Evolutionary conservation across 2,329 filamentous ascomycete genomes (phyloP).

Genomic region (Penicillium aurantiogriseum): DNA sequence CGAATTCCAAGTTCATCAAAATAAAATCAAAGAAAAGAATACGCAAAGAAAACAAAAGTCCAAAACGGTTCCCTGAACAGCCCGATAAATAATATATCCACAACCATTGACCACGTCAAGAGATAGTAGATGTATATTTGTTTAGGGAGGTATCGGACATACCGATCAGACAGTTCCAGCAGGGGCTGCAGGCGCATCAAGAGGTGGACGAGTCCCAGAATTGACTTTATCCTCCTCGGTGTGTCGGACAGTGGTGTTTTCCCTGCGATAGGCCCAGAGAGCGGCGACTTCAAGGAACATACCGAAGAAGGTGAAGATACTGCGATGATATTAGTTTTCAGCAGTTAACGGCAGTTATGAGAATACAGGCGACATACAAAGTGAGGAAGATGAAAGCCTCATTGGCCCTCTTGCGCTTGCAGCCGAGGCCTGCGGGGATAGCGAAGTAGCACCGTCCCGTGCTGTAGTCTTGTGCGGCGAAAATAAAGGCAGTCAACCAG

Average conservation of each 20-base stretch:
- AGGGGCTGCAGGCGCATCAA: conserved; percentile 20
- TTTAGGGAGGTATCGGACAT: neutral
- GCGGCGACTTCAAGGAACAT: conserved; percentile 39
- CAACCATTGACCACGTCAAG: neutral
- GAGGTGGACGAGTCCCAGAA: conserved; percentile 14
- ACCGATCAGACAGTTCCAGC: conserved; percentile 13
- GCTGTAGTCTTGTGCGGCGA: conserved; percentile 48
- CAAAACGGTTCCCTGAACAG: neutral
- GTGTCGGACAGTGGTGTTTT: conserved; percentile 13
- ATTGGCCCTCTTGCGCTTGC: conserved; percentile 41
- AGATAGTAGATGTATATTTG: neutral
- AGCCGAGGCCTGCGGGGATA: conserved; percentile 35
- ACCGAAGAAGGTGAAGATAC: conserved; percentile 44
- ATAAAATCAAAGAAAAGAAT: neutral
- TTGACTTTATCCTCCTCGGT: conserved; percentile 27
- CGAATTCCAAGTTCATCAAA: neutral
- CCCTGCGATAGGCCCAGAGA: conserved; percentile 36
- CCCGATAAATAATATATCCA: neutral
- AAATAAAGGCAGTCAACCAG: conserved; percentile 51
- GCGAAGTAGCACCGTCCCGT: conserved; percentile 30
- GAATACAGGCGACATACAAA: conserved; percentile 37
- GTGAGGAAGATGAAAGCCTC: conserved; percentile 48
- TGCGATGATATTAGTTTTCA: conserved; percentile 14
- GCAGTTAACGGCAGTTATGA: rapidly evolving
- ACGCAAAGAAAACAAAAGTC: neutral